Base-by-base conservation (phyloP, 2,329 filamentous ascomycete species). In the Aphanocladium album region DNA sequence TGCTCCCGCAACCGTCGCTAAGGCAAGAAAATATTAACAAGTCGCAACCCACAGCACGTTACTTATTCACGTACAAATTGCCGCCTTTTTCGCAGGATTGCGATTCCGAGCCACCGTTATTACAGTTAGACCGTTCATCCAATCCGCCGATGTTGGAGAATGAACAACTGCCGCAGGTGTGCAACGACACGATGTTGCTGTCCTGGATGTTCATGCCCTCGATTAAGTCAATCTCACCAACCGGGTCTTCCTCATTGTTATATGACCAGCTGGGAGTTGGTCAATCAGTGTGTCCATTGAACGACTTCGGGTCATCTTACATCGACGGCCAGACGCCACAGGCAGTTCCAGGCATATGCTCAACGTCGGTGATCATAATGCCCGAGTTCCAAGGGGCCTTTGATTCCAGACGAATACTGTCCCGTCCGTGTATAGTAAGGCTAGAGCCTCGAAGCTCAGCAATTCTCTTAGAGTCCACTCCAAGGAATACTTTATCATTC, bases 221-320 rank as follows among this genome's bases (percentile, higher is more conserved):
- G 63, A 91, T 84, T 65, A 91, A 87, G 69, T 91, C 88, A 66
- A 91, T 87, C 73, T 90, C 88, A 56, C 88, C 88, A 1, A 66
- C 62, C 0, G 64, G 65, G 25, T 66, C 56, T 27, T 66, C 64
- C 0, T 27, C 16, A 49, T 53, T 35, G 61, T 62, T 62, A 56
- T 62, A 63, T 14, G 60, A 33, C 60, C 60, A 61, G 37, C 60
- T 61, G n/a, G 2, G n/a, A 50, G 9, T 49, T 39, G 35, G 35
- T 39, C 12, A 39, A 17, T 11, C 9, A 39, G 16, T 17, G 11
- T 39, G 35, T 39, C 11, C 35, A 39, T 16, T 39, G 35, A 17
- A 11, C 35, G 12, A 16, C 16, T 39, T 17, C 35, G 16, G 16
- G 9, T 30, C 5, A 21, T 51, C 64, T 59, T 46, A 66, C 64